Evolutionary conservation across 1,284 basidiomycete species (phyloP).

Genomic region (Malassezia japonica): DNA sequence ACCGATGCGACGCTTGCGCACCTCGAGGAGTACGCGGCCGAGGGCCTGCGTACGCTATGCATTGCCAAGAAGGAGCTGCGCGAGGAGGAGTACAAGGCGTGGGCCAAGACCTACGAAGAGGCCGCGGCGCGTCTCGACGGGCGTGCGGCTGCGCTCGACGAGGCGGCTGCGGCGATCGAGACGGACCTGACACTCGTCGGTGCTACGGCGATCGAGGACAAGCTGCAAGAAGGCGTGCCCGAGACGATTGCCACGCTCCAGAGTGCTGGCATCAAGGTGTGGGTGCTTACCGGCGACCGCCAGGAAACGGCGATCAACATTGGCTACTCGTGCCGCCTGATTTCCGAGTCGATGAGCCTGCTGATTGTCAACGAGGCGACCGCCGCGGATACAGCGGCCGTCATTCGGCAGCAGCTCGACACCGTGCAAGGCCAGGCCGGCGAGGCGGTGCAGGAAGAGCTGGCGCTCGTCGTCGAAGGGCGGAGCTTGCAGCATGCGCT

Average conservation of each 20-base stretch:
- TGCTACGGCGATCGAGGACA: constrained; percentile 97
- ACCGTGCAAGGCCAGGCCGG: constrained; percentile 76
- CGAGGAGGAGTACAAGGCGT: constrained; percentile 79
- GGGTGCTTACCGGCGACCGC: constrained; percentile 94
- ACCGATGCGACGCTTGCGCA: constrained; percentile 78
- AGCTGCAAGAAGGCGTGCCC: constrained; percentile 94
- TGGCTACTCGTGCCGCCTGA: constrained; percentile 88
- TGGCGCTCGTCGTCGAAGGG: constrained; percentile 92
- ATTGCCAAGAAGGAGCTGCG: constrained; percentile 85
- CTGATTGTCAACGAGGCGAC: constrained; percentile 85
- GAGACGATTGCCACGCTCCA: constrained; percentile 96
- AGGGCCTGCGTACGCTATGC: constrained; percentile 92
- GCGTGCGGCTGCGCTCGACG: constrained; percentile 83
- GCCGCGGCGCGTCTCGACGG: constrained; percentile 87
- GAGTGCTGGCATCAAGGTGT: constrained; percentile 96
- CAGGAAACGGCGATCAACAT: constrained; percentile 99
- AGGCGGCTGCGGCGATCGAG: constrained; percentile 90
- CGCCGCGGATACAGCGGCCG: constrained; percentile 69
- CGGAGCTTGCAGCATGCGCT: constrained; percentile 86
- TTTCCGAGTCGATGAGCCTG: constrained; percentile 96
- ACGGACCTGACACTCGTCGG: constrained; percentile 83
- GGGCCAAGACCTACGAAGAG: constrained; percentile 76
- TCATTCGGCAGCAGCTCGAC: constrained; percentile 73
- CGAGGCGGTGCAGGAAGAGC: constrained; percentile 83
- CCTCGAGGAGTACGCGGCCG: constrained; percentile 72